Evolutionary conservation across 257 asterid genomes (phyloP).

Genomic region (Sherardia arvensis): DNA sequence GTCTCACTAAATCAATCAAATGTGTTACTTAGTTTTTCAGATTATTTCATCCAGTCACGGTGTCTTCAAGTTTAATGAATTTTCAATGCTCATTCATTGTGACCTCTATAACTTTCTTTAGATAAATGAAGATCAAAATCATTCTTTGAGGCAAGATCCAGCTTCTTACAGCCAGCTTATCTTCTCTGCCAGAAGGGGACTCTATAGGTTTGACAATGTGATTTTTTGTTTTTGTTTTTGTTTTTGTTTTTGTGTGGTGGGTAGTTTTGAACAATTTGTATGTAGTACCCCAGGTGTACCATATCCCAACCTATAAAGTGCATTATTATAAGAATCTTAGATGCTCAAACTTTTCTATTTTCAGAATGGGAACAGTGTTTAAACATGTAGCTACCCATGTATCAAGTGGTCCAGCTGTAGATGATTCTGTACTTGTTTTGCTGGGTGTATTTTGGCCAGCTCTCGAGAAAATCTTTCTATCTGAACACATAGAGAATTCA

Average conservation of each 20-base stretch:
- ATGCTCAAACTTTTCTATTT: slow-evolving; percentile 17
- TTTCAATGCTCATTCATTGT: background rate
- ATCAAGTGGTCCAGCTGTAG: slow-evolving; percentile 34
- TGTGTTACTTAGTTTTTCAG: background rate
- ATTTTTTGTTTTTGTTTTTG: background rate
- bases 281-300: too few species aligned
- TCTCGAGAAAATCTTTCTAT: slow-evolving; percentile 61
- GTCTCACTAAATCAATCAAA: background rate
- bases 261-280: background rate
- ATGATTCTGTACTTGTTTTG: slow-evolving; percentile 42
- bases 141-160: slow-evolving; percentile 39
- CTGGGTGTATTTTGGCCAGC: slow-evolving; percentile 73
- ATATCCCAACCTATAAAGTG: too few species aligned
- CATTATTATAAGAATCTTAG: background rate
- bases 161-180: slow-evolving; percentile 44
- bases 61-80: background rate
- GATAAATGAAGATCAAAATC: slow-evolving; percentile 53
- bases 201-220: slow-evolving; percentile 55
- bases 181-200: slow-evolving; percentile 57
- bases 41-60: background rate
- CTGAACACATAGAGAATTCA: slow-evolving; percentile 52
- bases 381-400: slow-evolving; percentile 41
- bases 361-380: slow-evolving; percentile 76
- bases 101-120: slow-evolving; percentile 24
- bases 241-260: background rate